Evolutionary conservation across 2,329 filamentous ascomycete species (phyloP).

Genomic region (Colletotrichum theobromicola): DNA sequence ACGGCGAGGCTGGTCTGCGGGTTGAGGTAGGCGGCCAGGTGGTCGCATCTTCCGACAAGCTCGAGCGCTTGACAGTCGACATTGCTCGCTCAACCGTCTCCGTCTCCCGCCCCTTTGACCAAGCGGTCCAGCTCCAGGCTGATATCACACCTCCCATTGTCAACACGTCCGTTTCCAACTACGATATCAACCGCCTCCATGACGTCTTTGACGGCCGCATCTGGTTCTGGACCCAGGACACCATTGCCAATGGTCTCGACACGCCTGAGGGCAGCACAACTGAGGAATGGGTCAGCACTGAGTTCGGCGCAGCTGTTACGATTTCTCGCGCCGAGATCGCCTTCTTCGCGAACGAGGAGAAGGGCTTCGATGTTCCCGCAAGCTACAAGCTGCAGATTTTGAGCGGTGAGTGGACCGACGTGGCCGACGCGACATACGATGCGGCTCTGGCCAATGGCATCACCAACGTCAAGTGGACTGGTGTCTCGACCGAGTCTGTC

Average conservation of each 20-base stretch:
- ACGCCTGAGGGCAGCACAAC: background rate
- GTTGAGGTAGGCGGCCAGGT: constrained; percentile 40
- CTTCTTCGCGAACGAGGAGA: constrained; percentile 3
- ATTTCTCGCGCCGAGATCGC: background rate
- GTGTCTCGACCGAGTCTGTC: background rate
- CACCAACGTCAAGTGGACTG: constrained; percentile 4
- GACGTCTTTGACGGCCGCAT: constrained; percentile 5
- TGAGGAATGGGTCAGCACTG: constrained; percentile 4
- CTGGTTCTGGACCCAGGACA: constrained; percentile 8
- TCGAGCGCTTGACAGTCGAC: background rate
- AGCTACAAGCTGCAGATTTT: background rate
- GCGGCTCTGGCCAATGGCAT: background rate
- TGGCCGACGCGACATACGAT: background rate
- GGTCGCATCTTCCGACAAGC: constrained; percentile 5
- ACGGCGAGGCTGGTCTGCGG: constrained; percentile 38
- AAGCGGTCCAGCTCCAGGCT: background rate
- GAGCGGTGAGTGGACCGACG: background rate
- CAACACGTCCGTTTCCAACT: background rate
- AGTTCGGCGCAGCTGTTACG: background rate
- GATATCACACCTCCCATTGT: background rate
- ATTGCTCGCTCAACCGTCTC: background rate
- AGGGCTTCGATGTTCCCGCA: background rate
- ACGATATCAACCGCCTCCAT: background rate
- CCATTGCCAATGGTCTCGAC: background rate
- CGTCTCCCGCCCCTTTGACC: background rate